Evolutionary conservation across 176 grass and related monocot species (phyloP), one percentile per base, ranked within the genome.

Genomic region (Alloteropsis semialata): DNA sequence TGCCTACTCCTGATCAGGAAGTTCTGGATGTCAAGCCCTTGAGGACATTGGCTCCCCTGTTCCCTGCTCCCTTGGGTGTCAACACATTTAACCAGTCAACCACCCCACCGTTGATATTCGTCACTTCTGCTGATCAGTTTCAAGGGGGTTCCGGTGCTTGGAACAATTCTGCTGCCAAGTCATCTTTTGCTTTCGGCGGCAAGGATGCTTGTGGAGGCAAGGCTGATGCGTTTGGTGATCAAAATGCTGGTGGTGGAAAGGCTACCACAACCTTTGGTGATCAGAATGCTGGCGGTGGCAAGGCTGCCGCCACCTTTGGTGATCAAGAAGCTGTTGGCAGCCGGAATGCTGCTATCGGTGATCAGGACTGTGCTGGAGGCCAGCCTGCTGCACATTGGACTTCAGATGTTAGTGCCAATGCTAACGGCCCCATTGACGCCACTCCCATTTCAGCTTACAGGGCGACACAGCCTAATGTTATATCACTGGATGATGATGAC

Each of bases 41-140:
- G 64, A 72, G 91, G 77, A 89, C 94, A 18, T 56, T 97, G 65
- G 62, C 91, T 43, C 94, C 94, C 29, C 93, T 97, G 94, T 97
- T 97, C 83, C 94, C 94, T 58, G 81, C 87, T 16, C 73, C 94
- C 17, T 76, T 97, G 39, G 94, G 94, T 43, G 81, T 86, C 72
- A 76, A 97, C 25, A 86, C 79, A 28, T 67, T 89, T 41, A 89
- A 88, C 62, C 71, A 91, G 36, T 83, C 68, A 6, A 75, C 80
- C 50, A 79, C 66, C 41, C 87, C 91, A 41, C 91, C 94, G 0
- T 29, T 94, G 51, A 48, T 92, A 75, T 77, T 92, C 59, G 89
- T 94, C 57, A 77, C 73, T 54, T 69, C 94, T 51, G 85, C 76
- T 63, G 78, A 69, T 39, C 84, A 82, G 73, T 91, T 89, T 82